Base-by-base conservation (phyloP, 495 filamentous ascomycete genomes). In the Trichoderma reesei region DNA sequence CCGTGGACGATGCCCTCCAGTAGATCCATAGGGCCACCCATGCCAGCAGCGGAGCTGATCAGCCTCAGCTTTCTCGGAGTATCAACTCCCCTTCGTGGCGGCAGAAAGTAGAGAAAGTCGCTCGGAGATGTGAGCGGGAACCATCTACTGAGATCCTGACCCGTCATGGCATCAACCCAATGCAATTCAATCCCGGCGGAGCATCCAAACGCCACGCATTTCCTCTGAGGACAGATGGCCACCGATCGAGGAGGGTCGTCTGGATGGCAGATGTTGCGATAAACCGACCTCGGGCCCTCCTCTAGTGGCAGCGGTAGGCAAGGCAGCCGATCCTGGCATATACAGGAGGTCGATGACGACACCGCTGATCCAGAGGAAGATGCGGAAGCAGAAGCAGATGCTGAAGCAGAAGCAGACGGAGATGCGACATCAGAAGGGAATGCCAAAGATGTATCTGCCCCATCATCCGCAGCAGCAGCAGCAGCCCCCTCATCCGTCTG, bases 161-260 rank as follows among this genome's bases (percentile, higher is more conserved):
- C 80, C 3, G 80, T 87, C 36, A 80, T 67, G 46, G 83, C 82
- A 69, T 90, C 86, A 34, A 88, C 75, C 86, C 88, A 91, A 67
- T 89, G 86, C 9, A 91, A 72, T 67, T 91, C 87, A 48, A 91
- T 85, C 8, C 88, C 86, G 9, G 78, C 76, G 31, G 79, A 77
- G 60, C 84, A 90, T 18, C 88, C 88, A 75, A 90, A 90, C 2
- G 88, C 88, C 13, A 89, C 82, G 68, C 86, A 88, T 20, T 81
- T 80, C 38, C 86, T 80, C 38, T 85, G 83, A 11, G 88, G 88
- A 65, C 84, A 89, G 60, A 91, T 82, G 1, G 88, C 84, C 5
- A 91, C 82, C 11, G 83, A 86, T 62, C 82, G 80, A 5, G 88
- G 88, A 20, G 84, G 83, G 65, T 89, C 84, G 63, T 89, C 82